These are phyloP conservation scores for Rhynchospora breviuscula DNA, from an alignment of 176 grass and related monocot genomes.

Conservation along the genomic window DNA sequence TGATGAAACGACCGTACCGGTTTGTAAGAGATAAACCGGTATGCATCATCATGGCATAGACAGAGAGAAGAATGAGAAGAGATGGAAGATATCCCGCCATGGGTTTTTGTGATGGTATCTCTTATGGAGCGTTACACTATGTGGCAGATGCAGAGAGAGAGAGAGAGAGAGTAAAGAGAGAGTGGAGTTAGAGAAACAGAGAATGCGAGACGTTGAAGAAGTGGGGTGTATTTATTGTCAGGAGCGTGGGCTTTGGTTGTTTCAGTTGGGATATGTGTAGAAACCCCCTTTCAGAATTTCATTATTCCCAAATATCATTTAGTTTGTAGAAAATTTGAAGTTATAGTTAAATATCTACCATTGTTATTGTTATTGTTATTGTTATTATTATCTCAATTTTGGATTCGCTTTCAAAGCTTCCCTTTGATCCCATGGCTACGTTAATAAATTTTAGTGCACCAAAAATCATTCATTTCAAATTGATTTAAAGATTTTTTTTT, in stretches of 20 bases:
- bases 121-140: conserved; percentile 15
- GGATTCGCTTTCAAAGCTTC: not conserved
- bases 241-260: conserved; percentile 37
- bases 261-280: not conserved
- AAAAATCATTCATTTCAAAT: not conserved
- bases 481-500: too few relatives aligned
- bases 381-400: not conserved
- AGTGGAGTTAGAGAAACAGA: not conserved
- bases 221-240: conserved; percentile 74
- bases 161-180: not conserved
- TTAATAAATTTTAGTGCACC: not conserved
- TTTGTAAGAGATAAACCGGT: not conserved
- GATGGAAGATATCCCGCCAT: not conserved
- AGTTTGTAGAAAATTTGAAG: not conserved
- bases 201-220: conserved; percentile 55
- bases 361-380: not conserved
- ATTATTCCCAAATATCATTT: not conserved
- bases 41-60: not conserved
- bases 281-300: not conserved
- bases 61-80: conserved; percentile 1
- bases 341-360: not conserved
- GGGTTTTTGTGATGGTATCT: not conserved
- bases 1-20: conserved; percentile 31
- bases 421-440: not conserved
- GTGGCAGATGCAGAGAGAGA: not conserved